Evolutionary conservation across 2,329 filamentous ascomycete genomes (phyloP).

Genomic region (Neoscytalidium dimidiatum): DNA sequence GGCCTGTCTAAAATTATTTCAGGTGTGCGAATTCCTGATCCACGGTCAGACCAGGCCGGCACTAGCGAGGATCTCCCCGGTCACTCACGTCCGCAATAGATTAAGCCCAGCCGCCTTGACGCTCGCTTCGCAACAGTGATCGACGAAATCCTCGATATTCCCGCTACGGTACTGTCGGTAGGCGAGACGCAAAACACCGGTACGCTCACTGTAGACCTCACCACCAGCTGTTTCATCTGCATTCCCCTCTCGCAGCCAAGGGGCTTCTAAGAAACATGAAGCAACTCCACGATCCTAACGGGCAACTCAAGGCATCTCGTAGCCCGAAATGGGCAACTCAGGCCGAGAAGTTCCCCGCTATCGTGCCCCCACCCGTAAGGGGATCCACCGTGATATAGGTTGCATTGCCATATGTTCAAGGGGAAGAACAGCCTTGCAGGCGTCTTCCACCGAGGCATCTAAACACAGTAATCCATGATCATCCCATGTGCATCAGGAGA

Average conservation of each 20-base stretch:
- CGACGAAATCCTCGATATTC: neutral
- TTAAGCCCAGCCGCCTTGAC: neutral
- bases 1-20: neutral
- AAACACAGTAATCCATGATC: neutral
- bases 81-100: neutral
- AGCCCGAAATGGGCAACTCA: neutral
- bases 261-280: neutral
- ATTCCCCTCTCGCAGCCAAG: neutral
- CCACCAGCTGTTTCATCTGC: neutral
- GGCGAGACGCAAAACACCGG: slow-evolving; percentile 1
- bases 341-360: neutral
- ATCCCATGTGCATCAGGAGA: neutral
- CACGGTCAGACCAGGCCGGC: neutral
- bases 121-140: neutral
- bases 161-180: neutral
- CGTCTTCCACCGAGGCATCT: neutral
- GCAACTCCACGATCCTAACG: neutral
- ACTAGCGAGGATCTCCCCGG: neutral
- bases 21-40: neutral
- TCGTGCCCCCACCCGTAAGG: neutral
- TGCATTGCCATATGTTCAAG: neutral
- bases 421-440: neutral
- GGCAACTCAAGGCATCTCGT: neutral
- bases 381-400: neutral
- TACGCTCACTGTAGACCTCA: neutral